Conservation (phyloP, 495 filamentous ascomycete genomes). For the Umbilicaria muhlenbergii region DNA sequence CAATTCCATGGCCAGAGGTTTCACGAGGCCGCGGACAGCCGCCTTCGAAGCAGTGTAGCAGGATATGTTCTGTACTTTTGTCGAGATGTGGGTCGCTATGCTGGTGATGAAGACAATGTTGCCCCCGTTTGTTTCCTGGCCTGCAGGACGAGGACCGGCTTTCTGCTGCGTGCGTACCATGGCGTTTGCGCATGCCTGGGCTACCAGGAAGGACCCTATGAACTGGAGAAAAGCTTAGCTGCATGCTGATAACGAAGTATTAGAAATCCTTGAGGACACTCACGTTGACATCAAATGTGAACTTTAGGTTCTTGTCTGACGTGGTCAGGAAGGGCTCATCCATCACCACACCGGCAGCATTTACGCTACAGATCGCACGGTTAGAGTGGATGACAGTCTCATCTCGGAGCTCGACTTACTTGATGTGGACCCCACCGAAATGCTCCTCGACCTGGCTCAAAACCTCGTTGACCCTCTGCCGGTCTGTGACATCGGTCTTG, state of each 20-base stretch:
- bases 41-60: conserved; percentile 18
- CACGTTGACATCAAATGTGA: too few species aligned
- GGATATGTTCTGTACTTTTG: too few species aligned
- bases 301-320: not conserved
- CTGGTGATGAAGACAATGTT: conserved; percentile 51
- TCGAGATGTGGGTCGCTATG: conserved; percentile 27
- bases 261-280: too few species aligned
- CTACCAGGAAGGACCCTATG: conserved; percentile 51
- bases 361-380: conserved; percentile 36
- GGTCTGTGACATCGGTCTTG: conserved; percentile 62
- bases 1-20: conserved; percentile 33
- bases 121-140: conserved; percentile 25
- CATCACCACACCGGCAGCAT: conserved; percentile 76
- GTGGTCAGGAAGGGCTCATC: conserved; percentile 17
- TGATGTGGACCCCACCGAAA: conserved; percentile 51
- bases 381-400: too few species aligned
- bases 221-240: conserved; percentile 58
- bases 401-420: too few species aligned
- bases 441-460: conserved; percentile 27
- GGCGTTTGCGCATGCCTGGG: conserved; percentile 43
- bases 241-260: not conserved
- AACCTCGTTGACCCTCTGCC: conserved; percentile 37
- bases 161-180: conserved; percentile 25
- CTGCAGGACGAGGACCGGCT: too few species aligned
- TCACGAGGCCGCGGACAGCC: conserved; percentile 19